Evolutionary conservation across 345 rosid species (phyloP).

Genomic region (Abelmoschus esculentus): DNA sequence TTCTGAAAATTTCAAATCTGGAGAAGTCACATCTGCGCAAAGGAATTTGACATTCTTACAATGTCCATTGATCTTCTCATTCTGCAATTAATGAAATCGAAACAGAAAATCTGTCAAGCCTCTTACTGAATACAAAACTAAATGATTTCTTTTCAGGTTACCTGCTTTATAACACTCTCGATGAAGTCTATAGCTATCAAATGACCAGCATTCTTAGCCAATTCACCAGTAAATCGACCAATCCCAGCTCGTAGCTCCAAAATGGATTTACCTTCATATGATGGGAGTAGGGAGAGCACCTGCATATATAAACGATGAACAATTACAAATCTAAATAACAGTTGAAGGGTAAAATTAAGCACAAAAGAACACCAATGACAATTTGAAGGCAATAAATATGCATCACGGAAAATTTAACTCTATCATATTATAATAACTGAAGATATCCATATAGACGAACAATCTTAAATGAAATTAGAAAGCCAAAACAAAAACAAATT

Average conservation of each 20-base stretch:
- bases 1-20: conserved; percentile 46
- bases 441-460: not conserved
- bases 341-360: not conserved
- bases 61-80: conserved; percentile 66
- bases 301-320: conserved; percentile 14
- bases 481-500: not conserved
- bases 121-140: not conserved
- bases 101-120: not conserved
- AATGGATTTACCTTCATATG: conserved; percentile 60
- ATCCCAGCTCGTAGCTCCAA: conserved; percentile 96
- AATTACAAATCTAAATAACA: not conserved
- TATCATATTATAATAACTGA: not conserved
- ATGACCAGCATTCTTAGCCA: conserved; percentile 72
- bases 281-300: conserved; percentile 83
- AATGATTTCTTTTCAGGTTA: conserved; percentile 5
- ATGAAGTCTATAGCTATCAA: conserved; percentile 84
- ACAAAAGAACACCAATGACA: not conserved
- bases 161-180: conserved; percentile 83
- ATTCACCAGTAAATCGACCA: conserved; percentile 87
- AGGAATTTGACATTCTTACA: conserved; percentile 70
- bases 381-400: not conserved
- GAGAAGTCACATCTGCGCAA: conserved; percentile 89
- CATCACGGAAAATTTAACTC: not conserved
- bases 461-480: not conserved
- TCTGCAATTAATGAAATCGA: conserved; percentile 37